Evolutionary conservation across 1,284 basidiomycete genomes (phyloP).

Genomic region (Dichomitus squalens): DNA sequence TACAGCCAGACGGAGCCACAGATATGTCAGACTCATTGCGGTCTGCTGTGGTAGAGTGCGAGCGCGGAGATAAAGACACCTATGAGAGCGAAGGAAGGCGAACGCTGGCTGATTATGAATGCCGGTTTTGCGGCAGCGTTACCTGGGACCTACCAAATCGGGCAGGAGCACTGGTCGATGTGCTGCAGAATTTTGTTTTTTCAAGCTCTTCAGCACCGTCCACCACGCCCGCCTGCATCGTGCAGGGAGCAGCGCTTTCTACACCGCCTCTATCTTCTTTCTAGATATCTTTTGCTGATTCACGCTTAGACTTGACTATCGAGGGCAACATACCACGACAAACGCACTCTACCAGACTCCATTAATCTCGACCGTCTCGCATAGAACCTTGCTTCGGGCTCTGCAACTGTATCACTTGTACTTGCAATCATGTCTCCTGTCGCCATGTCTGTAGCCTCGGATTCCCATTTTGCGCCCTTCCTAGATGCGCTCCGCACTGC

Average conservation of each 20-base stretch:
- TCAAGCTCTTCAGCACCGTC: conserved; percentile 8
- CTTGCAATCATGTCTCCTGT: conserved; percentile 54
- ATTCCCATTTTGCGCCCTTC: conserved; percentile 51
- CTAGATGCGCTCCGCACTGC: conserved; percentile 68
- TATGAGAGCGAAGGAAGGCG: too few relatives aligned
- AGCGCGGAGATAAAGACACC: too few relatives aligned
- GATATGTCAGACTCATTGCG: too few relatives aligned
- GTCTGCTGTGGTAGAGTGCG: too few relatives aligned
- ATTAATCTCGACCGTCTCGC: conserved; percentile 20
- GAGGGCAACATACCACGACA: conserved; percentile 9
- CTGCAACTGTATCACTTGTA: conserved; percentile 26
- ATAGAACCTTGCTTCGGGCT: conserved; percentile 20
- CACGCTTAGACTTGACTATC: conserved; percentile 2
- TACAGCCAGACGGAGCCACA: too few relatives aligned
- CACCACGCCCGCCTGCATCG: conserved; percentile 10
- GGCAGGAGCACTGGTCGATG: conserved; percentile 8
- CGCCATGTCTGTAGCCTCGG: conserved; percentile 46
- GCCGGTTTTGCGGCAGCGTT: too few relatives aligned
- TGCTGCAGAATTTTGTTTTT: background rate
- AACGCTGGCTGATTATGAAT: too few relatives aligned
- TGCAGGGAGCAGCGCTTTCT: conserved; percentile 13
- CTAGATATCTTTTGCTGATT: background rate
- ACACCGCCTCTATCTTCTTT: conserved; percentile 3
- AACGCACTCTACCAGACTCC: conserved; percentile 22
- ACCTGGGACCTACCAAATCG: conserved; percentile 14